Evolutionary conservation across 2,329 filamentous ascomycete genomes (phyloP), one percentile per base, ranked within the genome.

Genomic region (Davidsoniella neocaledoniae): DNA sequence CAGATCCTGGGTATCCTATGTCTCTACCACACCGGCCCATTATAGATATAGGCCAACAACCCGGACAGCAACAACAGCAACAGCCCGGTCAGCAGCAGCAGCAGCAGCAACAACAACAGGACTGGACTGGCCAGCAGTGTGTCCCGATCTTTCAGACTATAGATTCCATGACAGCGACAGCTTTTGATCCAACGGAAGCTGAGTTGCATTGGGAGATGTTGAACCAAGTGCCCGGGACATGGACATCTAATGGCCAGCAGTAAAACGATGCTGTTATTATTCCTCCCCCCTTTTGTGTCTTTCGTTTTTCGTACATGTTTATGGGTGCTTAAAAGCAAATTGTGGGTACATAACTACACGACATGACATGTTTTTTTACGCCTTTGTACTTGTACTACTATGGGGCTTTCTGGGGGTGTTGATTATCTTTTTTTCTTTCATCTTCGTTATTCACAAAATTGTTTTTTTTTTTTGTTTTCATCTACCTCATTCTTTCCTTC

Each of bases 11-110:
- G 3, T 53, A 48, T 29, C 10, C 37, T 2, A 44, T 50, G 43
- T 50, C 51, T 17, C 29, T 53, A 1, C 44, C 51, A 1, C 48
- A 50, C 48, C 48, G 48, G 4, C 21, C 43, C 2, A 33, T 45
- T 6, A 46, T 48, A 8, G 40, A 45, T 16, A 50, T 50, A 23
- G 25, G 17, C 21, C 21, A 43, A 43, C 29, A 36, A 10, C 26
- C 17, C 7, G 17, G 41, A 3, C 21, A 47, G 14, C 25, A 29
- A 36, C 43, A 46, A 19, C 43, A 45, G 17, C 43, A 33, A 17
- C 43, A 46, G 19, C 23, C 21, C 16, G 8, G n/a, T 5, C 33
- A 46, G 44, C 44, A 26, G 9, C 48, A 50, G 10, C 33, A 43
- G 12, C 38, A 26, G 10, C 46, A 48, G 8, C 38, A 26, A 16